Evolutionary conservation across 1,284 basidiomycete species (phyloP).

Genomic region (Irpex sp.): DNA sequence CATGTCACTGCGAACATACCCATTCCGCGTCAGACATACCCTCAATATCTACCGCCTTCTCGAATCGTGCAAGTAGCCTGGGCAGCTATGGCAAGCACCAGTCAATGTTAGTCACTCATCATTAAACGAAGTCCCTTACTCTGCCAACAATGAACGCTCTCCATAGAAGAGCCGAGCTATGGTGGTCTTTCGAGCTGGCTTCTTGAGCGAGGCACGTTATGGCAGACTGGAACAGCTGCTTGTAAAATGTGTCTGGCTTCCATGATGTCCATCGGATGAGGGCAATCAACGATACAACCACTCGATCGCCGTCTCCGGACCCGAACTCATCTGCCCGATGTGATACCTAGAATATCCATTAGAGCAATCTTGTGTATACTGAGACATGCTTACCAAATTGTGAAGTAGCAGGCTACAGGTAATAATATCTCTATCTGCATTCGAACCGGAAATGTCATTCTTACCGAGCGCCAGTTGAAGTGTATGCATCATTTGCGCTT

Average conservation of each 20-base stretch:
- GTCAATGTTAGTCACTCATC: neutral
- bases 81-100: constrained; percentile 47
- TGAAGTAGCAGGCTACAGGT: constrained; percentile 59
- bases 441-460: constrained; percentile 49
- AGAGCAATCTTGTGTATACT: neutral
- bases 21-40: constrained; percentile 48
- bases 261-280: constrained; percentile 63
- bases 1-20: constrained; percentile 34
- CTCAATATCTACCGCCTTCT: constrained; percentile 50
- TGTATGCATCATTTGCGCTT: constrained; percentile 65
- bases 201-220: constrained; percentile 58
- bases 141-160: constrained; percentile 68
- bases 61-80: constrained; percentile 48
- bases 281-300: constrained; percentile 53
- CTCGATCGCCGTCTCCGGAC: constrained; percentile 52
- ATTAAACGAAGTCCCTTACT: constrained; percentile 34
- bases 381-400: constrained; percentile 43
- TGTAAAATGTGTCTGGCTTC: constrained; percentile 64
- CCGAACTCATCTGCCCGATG: constrained; percentile 59
- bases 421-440: constrained; percentile 59
- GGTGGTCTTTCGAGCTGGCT: constrained; percentile 26
- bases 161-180: constrained; percentile 48
- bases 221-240: constrained; percentile 60
- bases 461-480: constrained; percentile 56
- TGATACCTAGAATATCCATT: constrained; percentile 39